Evolutionary conservation across 768 basidiomycete species (phyloP), one percentile per base, ranked within the genome.

Genomic region (Phanerochaete sordida): DNA sequence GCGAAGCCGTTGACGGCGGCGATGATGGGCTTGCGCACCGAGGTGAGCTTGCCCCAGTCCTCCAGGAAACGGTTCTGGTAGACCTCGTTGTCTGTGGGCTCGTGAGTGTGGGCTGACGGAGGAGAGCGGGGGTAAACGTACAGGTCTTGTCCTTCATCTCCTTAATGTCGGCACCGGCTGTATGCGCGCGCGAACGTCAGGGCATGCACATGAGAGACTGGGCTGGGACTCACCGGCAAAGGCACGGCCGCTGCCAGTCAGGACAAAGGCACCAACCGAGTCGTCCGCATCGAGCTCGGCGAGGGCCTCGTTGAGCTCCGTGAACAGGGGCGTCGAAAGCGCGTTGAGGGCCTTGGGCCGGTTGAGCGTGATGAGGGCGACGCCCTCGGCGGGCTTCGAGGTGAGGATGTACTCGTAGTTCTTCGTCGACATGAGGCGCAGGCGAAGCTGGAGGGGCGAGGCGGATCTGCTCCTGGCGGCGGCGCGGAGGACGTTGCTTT

Each of bases 81-180:
- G 1, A 87, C 93, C 59, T 95, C 91, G n/a, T 89, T 78, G 69
- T 87, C 93, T 94, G 68, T 26, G 75, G 73, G 11, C 21, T 8
- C 33, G 72, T 79, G 21, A 62, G 73, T 76, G 28, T 11, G n/a
- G 6, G 8, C 23, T 16, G 2, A 2, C 15, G 15, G n/a, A 47
- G 74, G 76, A 15, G 26, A 39, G 9, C 39, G 19, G 13, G 33
- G 19, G n/a, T 16, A 4, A n/a, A 74, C 84, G 69, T 68, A 94
- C 93, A 97, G 60, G 86, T 77, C 75, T 95, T 95, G 76, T 95
- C 92, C 74, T 94, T 95, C 96, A 98, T 98, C 76, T 98, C 95
- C 77, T 97, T 98, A 76, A 99, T 98, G 74, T 99, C 96, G 23
- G 96, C 96, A 2, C 96, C 95, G 67, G 95, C 95, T 94, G 30